Evolutionary conservation across 495 filamentous ascomycete genomes (phyloP).

Genomic region (Entonaema liquescens): DNA sequence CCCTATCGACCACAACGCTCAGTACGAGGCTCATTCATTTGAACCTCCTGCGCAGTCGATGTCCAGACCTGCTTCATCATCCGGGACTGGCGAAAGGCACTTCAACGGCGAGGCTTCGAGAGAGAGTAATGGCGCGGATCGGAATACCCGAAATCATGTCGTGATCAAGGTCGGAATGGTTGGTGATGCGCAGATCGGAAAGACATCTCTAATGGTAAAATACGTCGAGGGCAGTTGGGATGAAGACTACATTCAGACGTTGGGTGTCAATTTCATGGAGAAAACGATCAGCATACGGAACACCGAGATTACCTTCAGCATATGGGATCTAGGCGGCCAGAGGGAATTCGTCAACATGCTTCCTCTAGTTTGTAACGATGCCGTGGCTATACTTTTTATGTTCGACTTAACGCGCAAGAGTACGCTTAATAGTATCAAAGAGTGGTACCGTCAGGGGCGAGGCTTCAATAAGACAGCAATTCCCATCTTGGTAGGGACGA

Average conservation of each 20-base stretch:
- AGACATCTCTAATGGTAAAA: constrained; percentile 99
- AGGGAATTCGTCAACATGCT: constrained; percentile 99
- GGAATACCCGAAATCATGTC: constrained; percentile 79
- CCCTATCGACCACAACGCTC: constrained; percentile 51
- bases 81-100: constrained; percentile 42
- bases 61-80: constrained; percentile 61
- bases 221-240: constrained; percentile 99
- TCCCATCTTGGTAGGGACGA: constrained; percentile 94
- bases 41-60: constrained; percentile 48
- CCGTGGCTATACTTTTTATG: constrained; percentile 98
- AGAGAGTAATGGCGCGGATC: constrained; percentile 50
- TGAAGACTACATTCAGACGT: constrained; percentile 98
- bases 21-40: constrained; percentile 52
- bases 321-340: constrained; percentile 98
- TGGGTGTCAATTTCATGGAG: constrained; percentile 99
- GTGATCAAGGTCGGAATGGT: constrained; percentile 99
- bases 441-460: constrained; percentile 97
- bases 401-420: constrained; percentile 98
- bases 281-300: constrained; percentile 99
- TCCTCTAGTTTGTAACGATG: constrained; percentile 97
- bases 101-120: constrained; percentile 45
- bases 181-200: constrained; percentile 97
- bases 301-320: constrained; percentile 99
- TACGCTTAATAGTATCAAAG: constrained; percentile 98
- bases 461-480: constrained; percentile 99